These are phyloP conservation scores for Parasarocladium wereldwijsianum DNA, from an alignment of 2,329 filamentous ascomycete genomes.

Conservation along the genomic window DNA sequence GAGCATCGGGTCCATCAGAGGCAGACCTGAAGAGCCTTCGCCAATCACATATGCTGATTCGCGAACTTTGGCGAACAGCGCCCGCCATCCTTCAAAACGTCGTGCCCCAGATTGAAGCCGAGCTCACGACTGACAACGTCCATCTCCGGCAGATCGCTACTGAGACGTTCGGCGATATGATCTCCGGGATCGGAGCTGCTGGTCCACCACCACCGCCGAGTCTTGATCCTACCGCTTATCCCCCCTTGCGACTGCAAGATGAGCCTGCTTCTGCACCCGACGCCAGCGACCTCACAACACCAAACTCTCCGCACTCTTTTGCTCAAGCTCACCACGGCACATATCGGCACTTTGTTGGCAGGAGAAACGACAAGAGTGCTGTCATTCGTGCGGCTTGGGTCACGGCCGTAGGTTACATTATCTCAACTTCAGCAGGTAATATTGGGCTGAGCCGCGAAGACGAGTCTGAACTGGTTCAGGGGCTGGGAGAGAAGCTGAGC, in stretches of 20 bases:
- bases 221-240: constrained; percentile 73
- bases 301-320: constrained; percentile 80
- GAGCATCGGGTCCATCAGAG: constrained; percentile 51
- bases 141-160: constrained; percentile 78
- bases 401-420: constrained; percentile 66
- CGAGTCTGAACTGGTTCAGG: constrained; percentile 58
- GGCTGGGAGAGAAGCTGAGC: constrained; percentile 64
- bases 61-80: constrained; percentile 86
- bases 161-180: constrained; percentile 89
- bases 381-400: constrained; percentile 78
- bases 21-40: constrained; percentile 75
- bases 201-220: constrained; percentile 60
- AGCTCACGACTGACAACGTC: constrained; percentile 79
- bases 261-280: constrained; percentile 33
- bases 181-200: constrained; percentile 82
- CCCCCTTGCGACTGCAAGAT: constrained; percentile 53
- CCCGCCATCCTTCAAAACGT: constrained; percentile 84
- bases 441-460: constrained; percentile 78
- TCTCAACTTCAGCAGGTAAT: constrained; percentile 81
- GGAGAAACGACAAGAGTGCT: constrained; percentile 74
- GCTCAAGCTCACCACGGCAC: constrained; percentile 63
- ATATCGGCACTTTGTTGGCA: constrained; percentile 72
- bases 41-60: constrained; percentile 78
- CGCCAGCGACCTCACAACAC: constrained; percentile 58
- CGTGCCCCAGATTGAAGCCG: constrained; percentile 82